phyloP scores from a whole-genome alignment of 1,284 basidiomycete species.

The Abortiporus biennis region DNA sequence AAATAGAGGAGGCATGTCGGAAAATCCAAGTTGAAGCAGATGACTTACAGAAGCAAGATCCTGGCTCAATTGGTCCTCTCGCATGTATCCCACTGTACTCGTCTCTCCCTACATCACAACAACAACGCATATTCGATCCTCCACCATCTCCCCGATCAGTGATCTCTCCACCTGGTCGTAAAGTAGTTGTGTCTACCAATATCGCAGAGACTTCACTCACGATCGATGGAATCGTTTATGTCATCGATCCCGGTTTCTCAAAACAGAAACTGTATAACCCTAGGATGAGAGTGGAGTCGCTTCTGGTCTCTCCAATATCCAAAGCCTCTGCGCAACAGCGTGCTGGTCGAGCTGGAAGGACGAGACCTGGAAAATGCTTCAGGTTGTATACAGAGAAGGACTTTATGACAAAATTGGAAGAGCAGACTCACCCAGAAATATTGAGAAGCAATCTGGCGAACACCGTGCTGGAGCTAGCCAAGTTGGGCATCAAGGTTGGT shows the following conservation, averaged over 20 bases:
- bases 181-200: constrained; percentile 95
- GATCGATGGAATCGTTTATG: constrained; percentile 98
- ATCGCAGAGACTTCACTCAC: constrained; percentile 98
- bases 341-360: constrained; percentile 94
- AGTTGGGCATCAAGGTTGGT: constrained; percentile 87
- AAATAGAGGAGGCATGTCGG: constrained; percentile 95
- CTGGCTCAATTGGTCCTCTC: constrained; percentile 81
- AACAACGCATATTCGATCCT: constrained; percentile 93
- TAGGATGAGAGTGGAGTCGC: constrained; percentile 90
- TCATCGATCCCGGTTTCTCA: constrained; percentile 96
- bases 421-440: constrained; percentile 97
- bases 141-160: constrained; percentile 63
- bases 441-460: constrained; percentile 90
- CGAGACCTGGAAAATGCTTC: constrained; percentile 96
- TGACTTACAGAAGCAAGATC: constrained; percentile 65
- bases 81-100: constrained; percentile 92
- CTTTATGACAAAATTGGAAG: constrained; percentile 92
- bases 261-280: constrained; percentile 99
- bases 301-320: constrained; percentile 93
- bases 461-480: constrained; percentile 91
- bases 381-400: constrained; percentile 96
- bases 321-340: constrained; percentile 96
- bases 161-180: constrained; percentile 82
- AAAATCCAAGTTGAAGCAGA: constrained; percentile 92
- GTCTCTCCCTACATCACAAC: constrained; percentile 87